Percentiles rank a stretch among this genome's conserved stretches.
phyloP scores from a whole-genome alignment of 148 eudicot species.

The Amaranthus hypochondriacus region DNA sequence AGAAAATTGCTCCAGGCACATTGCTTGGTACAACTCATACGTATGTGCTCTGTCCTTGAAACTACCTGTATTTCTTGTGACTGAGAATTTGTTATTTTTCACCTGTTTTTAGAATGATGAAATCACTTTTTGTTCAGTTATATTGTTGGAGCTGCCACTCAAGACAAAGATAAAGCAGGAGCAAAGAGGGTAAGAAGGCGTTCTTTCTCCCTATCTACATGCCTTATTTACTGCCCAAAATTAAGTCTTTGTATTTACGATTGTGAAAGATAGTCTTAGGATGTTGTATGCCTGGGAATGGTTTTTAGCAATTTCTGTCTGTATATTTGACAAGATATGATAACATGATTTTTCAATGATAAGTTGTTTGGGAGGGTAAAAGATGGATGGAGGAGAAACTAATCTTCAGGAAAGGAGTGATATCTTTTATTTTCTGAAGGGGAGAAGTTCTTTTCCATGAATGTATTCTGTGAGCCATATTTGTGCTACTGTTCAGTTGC shows the following conservation, averaged over 20 bases:
- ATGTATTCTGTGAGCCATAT: neutral
- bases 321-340: neutral
- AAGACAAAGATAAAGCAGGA: constrained; percentile 62
- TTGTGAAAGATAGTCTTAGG: neutral
- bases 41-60: constrained; percentile 34
- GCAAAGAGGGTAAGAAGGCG: constrained; percentile 69
- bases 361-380: no score
- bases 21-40: constrained; percentile 82
- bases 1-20: constrained; percentile 79
- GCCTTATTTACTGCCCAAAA: no score
- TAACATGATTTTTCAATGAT: no score
- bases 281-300: neutral
- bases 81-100: neutral
- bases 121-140: constrained; percentile 40
- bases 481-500: neutral
- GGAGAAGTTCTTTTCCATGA: neutral
- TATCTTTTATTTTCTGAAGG: neutral
- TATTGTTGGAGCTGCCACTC: constrained; percentile 61
- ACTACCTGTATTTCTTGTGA: neutral
- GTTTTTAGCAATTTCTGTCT: neutral
- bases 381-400: no score
- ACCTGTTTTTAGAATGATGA: neutral
- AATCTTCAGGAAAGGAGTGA: no score
- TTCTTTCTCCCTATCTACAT: no score
- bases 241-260: no score